phyloP scores from a whole-genome alignment of 768 basidiomycete species.

The Serendipita sp. region DNA sequence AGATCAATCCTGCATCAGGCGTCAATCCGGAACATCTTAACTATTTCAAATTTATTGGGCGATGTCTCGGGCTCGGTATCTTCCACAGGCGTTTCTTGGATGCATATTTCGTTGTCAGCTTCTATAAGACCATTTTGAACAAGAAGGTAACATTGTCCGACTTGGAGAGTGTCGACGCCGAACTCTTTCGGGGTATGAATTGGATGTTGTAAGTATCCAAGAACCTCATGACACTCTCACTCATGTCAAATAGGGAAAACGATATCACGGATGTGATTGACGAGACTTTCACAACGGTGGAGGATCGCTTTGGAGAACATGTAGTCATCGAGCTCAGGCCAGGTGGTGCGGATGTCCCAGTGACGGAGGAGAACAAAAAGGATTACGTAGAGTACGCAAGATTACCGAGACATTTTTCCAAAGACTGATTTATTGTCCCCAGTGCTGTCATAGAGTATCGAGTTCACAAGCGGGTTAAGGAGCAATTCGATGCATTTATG shows the following conservation, averaged over 20 bases:
- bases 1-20: constrained; percentile 61
- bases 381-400: constrained; percentile 48
- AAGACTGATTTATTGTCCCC: not conserved
- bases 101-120: constrained; percentile 61
- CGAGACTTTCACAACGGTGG: constrained; percentile 53
- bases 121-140: constrained; percentile 62
- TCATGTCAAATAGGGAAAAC: constrained; percentile 34
- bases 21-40: constrained; percentile 63
- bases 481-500: constrained; percentile 76
- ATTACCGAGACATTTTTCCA: not conserved
- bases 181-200: constrained; percentile 47
- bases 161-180: constrained; percentile 52
- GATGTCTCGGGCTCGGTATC: constrained; percentile 54
- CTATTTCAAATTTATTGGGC: constrained; percentile 72
- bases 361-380: constrained; percentile 62
- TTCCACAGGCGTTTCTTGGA: constrained; percentile 69
- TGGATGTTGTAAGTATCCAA: constrained; percentile 52
- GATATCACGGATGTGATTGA: constrained; percentile 61
- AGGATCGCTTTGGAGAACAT: constrained; percentile 61
- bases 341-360: constrained; percentile 40
- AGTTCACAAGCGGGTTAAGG: constrained; percentile 63
- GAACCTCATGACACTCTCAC: constrained; percentile 1
- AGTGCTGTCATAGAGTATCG: constrained; percentile 59
- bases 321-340: constrained; percentile 49
- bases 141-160: constrained; percentile 46